phyloP scores from a whole-genome alignment of 169 alveolate genomes.

The Prorocentrum cordatum region DNA sequence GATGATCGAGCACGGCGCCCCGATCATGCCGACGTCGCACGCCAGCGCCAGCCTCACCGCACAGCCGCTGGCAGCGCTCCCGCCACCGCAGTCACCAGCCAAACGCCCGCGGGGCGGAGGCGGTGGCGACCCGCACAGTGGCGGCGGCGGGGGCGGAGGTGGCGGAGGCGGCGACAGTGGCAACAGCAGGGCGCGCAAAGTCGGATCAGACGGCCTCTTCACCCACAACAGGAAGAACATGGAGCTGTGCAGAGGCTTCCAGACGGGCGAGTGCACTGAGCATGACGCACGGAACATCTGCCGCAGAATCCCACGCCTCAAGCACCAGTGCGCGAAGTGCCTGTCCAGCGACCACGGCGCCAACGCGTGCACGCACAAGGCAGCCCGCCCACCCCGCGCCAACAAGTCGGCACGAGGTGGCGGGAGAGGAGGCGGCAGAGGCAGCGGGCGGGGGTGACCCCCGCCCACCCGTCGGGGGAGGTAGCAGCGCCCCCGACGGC shows the following conservation, averaged over 20 bases:
- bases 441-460: background rate
- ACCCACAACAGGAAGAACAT: background rate
- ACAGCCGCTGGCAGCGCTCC: background rate
- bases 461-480: no score
- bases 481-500: no score
- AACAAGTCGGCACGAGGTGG: background rate
- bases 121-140: background rate
- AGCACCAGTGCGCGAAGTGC: background rate
- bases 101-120: background rate
- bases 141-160: background rate
- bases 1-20: no score
- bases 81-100: background rate
- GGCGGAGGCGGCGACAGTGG: background rate
- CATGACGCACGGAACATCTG: background rate
- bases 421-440: background rate
- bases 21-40: background rate
- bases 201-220: background rate
- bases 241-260: background rate
- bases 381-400: background rate
- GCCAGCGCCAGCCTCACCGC: background rate
- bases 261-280: slow-evolving; percentile 3
- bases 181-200: background rate
- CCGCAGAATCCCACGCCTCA: background rate
- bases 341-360: background rate
- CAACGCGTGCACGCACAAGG: background rate